Percentiles rank a stretch among this genome's conserved stretches.
Conservation (phyloP, 352 stramenopile species). For the Pythium apleroticum region DNA sequence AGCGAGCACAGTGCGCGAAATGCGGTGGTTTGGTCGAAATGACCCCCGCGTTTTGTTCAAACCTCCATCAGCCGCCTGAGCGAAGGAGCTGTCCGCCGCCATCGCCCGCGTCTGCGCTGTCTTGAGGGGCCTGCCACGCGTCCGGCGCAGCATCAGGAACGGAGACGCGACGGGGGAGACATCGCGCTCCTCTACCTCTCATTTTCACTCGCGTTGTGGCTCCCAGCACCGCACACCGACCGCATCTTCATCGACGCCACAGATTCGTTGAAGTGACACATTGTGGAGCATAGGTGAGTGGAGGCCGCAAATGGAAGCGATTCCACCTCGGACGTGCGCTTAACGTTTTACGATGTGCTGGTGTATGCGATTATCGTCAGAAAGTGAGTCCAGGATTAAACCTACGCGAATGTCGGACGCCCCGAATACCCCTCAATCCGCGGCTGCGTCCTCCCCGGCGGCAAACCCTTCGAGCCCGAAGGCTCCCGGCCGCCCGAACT, state of each 20-base stretch:
- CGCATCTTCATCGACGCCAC: conserved; percentile 2
- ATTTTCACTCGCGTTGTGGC: neutral
- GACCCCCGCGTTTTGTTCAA: conserved; percentile 25
- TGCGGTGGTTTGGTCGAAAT: conserved; percentile 26
- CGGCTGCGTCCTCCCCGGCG: conserved; percentile 27
- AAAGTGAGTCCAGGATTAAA: neutral
- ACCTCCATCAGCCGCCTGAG: conserved; percentile 7
- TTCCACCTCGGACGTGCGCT: neutral
- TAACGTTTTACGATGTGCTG: neutral
- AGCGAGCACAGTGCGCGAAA: conserved; percentile 12
- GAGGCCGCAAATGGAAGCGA: neutral
- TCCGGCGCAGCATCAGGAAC: neutral
- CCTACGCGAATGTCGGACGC: conserved; percentile 16
- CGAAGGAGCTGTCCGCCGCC: neutral
- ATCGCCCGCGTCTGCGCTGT: neutral
- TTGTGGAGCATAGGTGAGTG: conserved; percentile 2
- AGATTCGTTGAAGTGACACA: conserved; percentile 14
- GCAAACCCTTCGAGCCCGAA: conserved; percentile 40
- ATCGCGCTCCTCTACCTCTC: neutral
- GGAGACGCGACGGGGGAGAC: neutral
- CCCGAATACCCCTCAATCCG: conserved; percentile 13
- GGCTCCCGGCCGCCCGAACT: conserved; percentile 36
- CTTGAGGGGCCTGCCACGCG: neutral
- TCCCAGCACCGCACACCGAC: neutral
- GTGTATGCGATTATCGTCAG: neutral